Percentiles rank a stretch among this genome's conserved stretches.
Evolutionary conservation across 2,329 filamentous ascomycete species (phyloP).

Genomic region (Neoarthrinium moseri): DNA sequence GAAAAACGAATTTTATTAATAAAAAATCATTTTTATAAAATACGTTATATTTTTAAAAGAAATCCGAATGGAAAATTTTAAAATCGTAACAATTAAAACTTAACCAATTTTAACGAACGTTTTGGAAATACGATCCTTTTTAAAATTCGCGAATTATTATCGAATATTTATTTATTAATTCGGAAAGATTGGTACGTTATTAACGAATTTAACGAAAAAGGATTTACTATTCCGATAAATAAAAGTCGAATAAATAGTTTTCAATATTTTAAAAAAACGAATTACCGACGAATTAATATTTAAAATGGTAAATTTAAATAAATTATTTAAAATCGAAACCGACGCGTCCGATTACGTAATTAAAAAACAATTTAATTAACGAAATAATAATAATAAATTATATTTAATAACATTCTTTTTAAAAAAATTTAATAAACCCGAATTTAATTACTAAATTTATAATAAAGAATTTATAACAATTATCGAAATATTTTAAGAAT

Average conservation of each 20-base stretch:
- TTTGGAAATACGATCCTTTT: slow-evolving; percentile 8
- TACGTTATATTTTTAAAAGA: slow-evolving; percentile 24
- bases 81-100: slow-evolving; percentile 20
- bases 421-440: slow-evolving; percentile 17
- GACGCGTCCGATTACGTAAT: background rate
- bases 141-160: slow-evolving; percentile 7
- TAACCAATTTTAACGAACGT: slow-evolving; percentile 18
- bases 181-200: background rate
- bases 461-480: slow-evolving; percentile 22
- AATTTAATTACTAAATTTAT: slow-evolving; percentile 23
- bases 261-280: background rate
- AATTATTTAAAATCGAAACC: slow-evolving; percentile 3
- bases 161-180: slow-evolving; percentile 3
- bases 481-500: slow-evolving; percentile 23
- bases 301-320: slow-evolving; percentile 10
- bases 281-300: slow-evolving; percentile 11
- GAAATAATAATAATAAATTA: slow-evolving; percentile 9
- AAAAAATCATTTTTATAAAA: slow-evolving; percentile 26
- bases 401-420: slow-evolving; percentile 12
- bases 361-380: slow-evolving; percentile 2
- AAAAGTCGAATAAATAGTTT: background rate
- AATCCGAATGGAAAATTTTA: slow-evolving; percentile 23
- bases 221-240: background rate
- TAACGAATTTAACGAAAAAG: slow-evolving; percentile 1
- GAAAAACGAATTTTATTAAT: slow-evolving; percentile 29